Evolutionary conservation across 371 early-diverging fungal species (phyloP).

Genomic region (Cokeromyces recurvatus): DNA sequence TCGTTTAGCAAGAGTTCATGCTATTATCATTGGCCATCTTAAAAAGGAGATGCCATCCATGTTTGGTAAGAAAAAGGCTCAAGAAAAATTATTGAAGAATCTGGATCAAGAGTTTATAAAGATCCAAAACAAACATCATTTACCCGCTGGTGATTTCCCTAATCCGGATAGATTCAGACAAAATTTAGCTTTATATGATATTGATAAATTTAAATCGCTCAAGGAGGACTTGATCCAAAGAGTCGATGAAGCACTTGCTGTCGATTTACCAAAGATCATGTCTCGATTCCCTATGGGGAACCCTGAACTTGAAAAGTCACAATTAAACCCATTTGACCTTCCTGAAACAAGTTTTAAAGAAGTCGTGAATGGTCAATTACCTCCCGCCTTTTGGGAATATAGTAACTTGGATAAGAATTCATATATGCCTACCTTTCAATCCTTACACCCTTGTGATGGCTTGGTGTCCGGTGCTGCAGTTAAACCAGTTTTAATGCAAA

Average conservation of each 20-base stretch:
- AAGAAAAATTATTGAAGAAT: conserved; percentile 57
- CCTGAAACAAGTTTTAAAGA: background rate
- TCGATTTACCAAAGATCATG: conserved; percentile 66
- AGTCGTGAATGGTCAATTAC: conserved; percentile 19
- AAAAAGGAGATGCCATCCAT: conserved; percentile 82
- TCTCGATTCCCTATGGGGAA: conserved; percentile 55
- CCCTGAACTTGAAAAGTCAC: conserved; percentile 35
- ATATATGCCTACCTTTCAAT: conserved; percentile 10
- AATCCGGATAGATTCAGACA: conserved; percentile 52
- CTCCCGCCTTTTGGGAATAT: conserved; percentile 46
- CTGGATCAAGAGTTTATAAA: conserved; percentile 63
- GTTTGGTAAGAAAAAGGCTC: conserved; percentile 77
- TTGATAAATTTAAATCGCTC: conserved; percentile 65
- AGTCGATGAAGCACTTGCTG: conserved; percentile 58
- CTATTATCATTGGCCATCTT: conserved; percentile 78
- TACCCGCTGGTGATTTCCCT: conserved; percentile 62
- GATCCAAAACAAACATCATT: conserved; percentile 58
- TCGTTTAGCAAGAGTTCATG: conserved; percentile 73
- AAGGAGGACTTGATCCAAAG: conserved; percentile 53
- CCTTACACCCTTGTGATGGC: conserved; percentile 54
- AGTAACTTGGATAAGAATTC: conserved; percentile 43
- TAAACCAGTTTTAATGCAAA: conserved; percentile 53
- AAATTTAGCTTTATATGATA: conserved; percentile 57
- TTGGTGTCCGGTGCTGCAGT: conserved; percentile 51
- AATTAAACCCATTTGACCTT: conserved; percentile 49